Conservation (phyloP, 805 yeast genomes). For the Komagataella phaffii region DNA sequence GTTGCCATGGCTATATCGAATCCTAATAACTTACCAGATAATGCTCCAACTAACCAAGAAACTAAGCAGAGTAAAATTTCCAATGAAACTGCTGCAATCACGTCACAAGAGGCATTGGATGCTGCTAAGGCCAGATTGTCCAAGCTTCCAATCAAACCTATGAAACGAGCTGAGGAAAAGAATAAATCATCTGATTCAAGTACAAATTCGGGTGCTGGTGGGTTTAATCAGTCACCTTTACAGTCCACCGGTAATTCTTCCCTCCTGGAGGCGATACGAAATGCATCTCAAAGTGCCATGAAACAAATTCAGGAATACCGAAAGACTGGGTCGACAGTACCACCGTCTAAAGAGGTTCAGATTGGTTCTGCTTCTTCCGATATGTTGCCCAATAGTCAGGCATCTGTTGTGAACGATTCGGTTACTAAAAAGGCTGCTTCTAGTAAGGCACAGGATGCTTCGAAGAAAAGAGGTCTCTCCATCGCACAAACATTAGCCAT, state of each 20-base stretch:
- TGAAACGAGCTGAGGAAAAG: background rate
- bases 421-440: background rate
- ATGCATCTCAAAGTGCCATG: background rate
- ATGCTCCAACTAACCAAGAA: constrained; percentile 9
- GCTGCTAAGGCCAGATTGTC: background rate
- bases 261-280: background rate
- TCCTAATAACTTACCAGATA: constrained; percentile 27
- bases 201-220: background rate
- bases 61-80: background rate
- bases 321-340: constrained; percentile 6
- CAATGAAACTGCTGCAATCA: background rate
- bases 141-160: background rate
- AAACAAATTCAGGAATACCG: constrained; percentile 1
- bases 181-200: background rate
- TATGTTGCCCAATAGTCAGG: background rate
- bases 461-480: constrained; percentile 18
- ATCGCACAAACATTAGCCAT: constrained; percentile 50
- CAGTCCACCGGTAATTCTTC: background rate
- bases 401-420: background rate
- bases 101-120: background rate
- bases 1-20: constrained; percentile 64
- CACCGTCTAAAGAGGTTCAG: background rate
- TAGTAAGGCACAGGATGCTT: background rate
- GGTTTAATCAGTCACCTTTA: background rate
- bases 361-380: constrained; percentile 1